Conservation (phyloP, 306 rosid genomes). For the Trichosanthes cucumerina region DNA sequence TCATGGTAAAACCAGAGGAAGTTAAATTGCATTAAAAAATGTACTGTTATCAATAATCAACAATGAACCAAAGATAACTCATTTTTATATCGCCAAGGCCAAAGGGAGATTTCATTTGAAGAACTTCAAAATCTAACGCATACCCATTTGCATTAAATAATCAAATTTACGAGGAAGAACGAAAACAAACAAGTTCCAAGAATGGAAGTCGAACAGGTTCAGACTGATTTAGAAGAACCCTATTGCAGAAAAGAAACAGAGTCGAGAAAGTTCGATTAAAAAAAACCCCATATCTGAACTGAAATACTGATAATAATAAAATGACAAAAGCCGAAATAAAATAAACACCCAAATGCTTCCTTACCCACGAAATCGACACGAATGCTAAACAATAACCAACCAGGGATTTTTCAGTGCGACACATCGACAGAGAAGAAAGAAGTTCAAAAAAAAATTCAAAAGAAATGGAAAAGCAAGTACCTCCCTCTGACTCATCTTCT, state of each 20-base stretch:
- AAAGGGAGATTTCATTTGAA: neutral
- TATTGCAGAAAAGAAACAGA: neutral
- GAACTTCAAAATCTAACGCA: neutral
- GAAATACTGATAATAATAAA: neutral
- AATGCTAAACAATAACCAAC: neutral
- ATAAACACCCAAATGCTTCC: neutral
- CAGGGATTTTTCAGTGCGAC: neutral
- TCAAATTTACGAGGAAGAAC: neutral
- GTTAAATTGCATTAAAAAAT: conserved; percentile 4
- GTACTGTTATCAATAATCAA: neutral
- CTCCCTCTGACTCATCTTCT: conserved; percentile 53
- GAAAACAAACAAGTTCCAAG: neutral
- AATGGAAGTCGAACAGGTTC: neutral
- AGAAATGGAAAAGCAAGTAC: conserved; percentile 16
- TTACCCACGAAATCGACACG: neutral
- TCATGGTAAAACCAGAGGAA: conserved; percentile 18
- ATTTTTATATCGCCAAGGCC: neutral
- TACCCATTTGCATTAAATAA: conserved; percentile 3
- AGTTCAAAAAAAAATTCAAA: neutral
- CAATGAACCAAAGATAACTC: neutral
- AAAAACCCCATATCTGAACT: neutral
- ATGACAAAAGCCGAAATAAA: neutral
- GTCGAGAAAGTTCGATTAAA: neutral
- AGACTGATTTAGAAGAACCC: neutral
- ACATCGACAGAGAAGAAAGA: neutral